These are phyloP conservation scores for Fragaria nilgerrensis DNA, from an alignment of 306 rosid species.

Conservation along the genomic window DNA sequence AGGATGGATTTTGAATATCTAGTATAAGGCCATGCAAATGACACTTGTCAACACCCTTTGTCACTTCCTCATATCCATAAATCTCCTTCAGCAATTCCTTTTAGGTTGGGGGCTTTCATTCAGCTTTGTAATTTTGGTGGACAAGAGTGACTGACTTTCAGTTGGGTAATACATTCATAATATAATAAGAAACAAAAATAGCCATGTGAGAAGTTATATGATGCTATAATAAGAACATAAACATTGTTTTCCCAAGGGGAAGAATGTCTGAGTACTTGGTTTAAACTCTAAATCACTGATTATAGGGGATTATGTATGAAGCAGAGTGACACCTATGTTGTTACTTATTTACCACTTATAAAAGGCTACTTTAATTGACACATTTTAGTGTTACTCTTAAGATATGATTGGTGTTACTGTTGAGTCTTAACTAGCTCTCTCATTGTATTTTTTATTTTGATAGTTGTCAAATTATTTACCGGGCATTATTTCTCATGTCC, in stretches of 20 bases:
- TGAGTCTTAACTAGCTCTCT: no score
- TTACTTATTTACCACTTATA: no score
- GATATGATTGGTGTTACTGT: not conserved
- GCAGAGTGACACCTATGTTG: not conserved
- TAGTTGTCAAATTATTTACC: no score
- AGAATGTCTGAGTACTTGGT: not conserved
- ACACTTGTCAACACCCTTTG: conserved; percentile 51
- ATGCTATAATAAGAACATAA: not conserved
- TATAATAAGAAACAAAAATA: not conserved
- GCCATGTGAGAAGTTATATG: not conserved
- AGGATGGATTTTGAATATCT: conserved; percentile 26
- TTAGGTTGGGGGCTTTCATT: not conserved
- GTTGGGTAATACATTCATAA: not conserved
- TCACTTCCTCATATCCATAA: not conserved
- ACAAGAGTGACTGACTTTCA: not conserved
- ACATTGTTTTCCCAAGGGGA: not conserved
- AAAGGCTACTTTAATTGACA: not conserved
- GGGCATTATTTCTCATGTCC: no score
- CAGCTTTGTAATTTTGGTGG: not conserved
- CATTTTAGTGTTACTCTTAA: no score
- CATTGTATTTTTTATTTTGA: no score
- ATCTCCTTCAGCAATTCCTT: not conserved
- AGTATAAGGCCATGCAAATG: conserved; percentile 55
- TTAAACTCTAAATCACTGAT: not conserved
- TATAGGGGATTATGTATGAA: not conserved